Evolutionary conservation across 345 rosid genomes (phyloP).

Genomic region (Physaria fendleri): DNA sequence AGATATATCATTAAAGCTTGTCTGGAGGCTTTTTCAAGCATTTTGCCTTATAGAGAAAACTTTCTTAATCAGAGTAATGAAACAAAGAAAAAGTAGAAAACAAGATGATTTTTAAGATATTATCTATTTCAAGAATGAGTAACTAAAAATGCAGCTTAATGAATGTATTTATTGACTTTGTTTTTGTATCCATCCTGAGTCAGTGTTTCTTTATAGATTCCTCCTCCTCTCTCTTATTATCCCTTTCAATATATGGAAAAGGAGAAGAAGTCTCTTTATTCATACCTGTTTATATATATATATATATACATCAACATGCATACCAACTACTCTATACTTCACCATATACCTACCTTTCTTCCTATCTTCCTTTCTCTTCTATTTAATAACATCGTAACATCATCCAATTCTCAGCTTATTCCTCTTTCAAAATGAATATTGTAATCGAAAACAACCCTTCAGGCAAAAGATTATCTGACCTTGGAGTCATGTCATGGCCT

Average conservation of each 20-base stretch:
- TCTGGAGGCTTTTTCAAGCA: background rate
- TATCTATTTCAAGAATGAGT: slow-evolving; percentile 10
- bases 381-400: slow-evolving; percentile 15
- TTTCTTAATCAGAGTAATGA: slow-evolving; percentile 11
- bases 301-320: slow-evolving; percentile 25
- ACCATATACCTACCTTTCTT: slow-evolving; percentile 20
- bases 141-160: slow-evolving; percentile 8
- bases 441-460: slow-evolving; percentile 26
- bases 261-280: slow-evolving; percentile 25
- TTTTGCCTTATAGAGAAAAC: slow-evolving; percentile 18
- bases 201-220: slow-evolving; percentile 31
- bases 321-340: slow-evolving; percentile 23
- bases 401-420: background rate
- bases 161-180: slow-evolving; percentile 24
- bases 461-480: slow-evolving; percentile 28
- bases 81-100: background rate
- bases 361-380: slow-evolving; percentile 18
- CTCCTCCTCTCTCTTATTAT: slow-evolving; percentile 23
- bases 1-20: slow-evolving; percentile 1
- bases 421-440: slow-evolving; percentile 24
- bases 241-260: slow-evolving; percentile 7
- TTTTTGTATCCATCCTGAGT: slow-evolving; percentile 22
- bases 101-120: slow-evolving; percentile 9
- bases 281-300: slow-evolving; percentile 21
- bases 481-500: slow-evolving; percentile 37